Percentiles rank a stretch among this genome's conserved stretches.
Evolutionary conservation across 352 stramenopile genomes (phyloP).

Genomic region (Pythium grandisporangium): DNA sequence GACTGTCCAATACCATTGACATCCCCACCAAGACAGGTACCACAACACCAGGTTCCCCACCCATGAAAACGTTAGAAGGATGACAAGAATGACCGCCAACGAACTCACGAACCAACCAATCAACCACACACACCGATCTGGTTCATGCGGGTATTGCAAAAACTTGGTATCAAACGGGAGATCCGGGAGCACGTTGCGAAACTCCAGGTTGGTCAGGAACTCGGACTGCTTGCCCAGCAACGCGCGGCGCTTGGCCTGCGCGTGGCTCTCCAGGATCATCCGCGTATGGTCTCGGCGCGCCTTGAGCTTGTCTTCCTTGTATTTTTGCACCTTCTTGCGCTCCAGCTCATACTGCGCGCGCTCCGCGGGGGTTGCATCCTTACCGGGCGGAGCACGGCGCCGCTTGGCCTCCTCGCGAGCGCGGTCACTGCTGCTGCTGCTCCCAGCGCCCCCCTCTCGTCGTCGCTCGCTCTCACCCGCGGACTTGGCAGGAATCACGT

Average conservation of each 20-base stretch:
- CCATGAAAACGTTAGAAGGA: too few species aligned
- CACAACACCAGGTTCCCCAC: not conserved
- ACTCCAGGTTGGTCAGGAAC: conserved; percentile 74
- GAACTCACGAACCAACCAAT: too few species aligned
- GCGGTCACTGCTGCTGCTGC: conserved; percentile 1
- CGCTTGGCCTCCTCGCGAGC: conserved; percentile 19
- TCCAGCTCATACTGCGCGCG: conserved; percentile 76
- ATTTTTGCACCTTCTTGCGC: conserved; percentile 83
- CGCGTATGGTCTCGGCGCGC: conserved; percentile 77
- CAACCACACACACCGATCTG: conserved; percentile 52
- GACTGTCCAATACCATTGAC: conserved; percentile 11
- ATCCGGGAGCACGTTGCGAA: conserved; percentile 74
- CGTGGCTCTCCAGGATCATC: conserved; percentile 83
- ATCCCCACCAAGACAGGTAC: not conserved
- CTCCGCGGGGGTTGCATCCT: conserved; percentile 52
- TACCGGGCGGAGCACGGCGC: conserved; percentile 34
- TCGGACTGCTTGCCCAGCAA: conserved; percentile 79
- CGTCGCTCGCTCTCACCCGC: not conserved
- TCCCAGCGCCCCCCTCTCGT: conserved; percentile 2
- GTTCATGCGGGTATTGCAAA: conserved; percentile 71
- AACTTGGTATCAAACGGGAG: conserved; percentile 85
- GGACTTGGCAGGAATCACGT: conserved; percentile 7
- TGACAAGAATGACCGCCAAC: too few species aligned
- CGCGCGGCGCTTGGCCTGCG: conserved; percentile 70
- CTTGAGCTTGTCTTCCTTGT: conserved; percentile 86